Evolutionary conservation across 345 rosid species (phyloP).

Genomic region (Combretum micranthum): DNA sequence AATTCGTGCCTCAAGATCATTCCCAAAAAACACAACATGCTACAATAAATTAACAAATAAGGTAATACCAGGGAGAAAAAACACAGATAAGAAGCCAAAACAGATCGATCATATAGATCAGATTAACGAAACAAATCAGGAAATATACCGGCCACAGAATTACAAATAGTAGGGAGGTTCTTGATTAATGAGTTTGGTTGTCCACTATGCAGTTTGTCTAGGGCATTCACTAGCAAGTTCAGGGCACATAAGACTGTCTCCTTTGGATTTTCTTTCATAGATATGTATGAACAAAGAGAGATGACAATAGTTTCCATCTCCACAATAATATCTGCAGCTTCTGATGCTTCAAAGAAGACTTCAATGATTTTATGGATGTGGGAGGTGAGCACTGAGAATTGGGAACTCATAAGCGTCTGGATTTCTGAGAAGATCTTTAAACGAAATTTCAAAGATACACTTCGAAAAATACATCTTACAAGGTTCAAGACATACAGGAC

Average conservation of each 20-base stretch:
- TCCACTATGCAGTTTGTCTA: constrained; percentile 37
- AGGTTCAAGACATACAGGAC: constrained; percentile 70
- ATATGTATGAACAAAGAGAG: constrained; percentile 51
- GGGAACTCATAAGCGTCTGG: constrained; percentile 39
- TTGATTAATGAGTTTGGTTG: constrained; percentile 37
- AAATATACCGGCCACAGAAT: constrained; percentile 50
- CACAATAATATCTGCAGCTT: constrained; percentile 29
- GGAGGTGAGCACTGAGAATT: constrained; percentile 50
- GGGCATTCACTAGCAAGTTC: constrained; percentile 38
- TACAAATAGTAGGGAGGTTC: constrained; percentile 44
- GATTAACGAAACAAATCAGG: constrained; percentile 6
- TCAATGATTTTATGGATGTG: constrained; percentile 53
- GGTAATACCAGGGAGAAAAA: background rate
- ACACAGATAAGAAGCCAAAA: background rate
- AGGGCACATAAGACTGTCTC: constrained; percentile 57
- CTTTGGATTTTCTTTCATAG: constrained; percentile 41
- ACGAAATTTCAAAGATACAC: constrained; percentile 43
- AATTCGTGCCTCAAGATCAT: too few species aligned
- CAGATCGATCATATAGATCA: background rate
- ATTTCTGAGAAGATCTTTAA: constrained; percentile 41
- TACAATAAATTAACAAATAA: background rate
- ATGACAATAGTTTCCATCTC: constrained; percentile 39
- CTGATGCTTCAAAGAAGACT: constrained; percentile 38
- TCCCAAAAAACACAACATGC: too few species aligned
- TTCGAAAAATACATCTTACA: constrained; percentile 46